Conservation (phyloP, 2,329 filamentous ascomycete species). For the Clarireedia hainanense region DNA sequence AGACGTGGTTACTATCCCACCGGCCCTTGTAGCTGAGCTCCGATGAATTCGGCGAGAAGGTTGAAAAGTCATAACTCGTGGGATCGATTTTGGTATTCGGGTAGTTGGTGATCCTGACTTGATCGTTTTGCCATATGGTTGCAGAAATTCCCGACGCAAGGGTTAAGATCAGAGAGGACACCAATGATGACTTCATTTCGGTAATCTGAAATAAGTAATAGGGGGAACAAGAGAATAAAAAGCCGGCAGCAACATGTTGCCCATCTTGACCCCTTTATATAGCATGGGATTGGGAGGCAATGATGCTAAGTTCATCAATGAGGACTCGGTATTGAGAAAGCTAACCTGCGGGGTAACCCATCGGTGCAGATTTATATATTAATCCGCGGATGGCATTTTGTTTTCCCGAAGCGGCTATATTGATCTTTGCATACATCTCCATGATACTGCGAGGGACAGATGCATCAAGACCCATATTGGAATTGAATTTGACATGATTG, state of each 20-base stretch:
- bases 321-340: neutral
- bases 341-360: slow-evolving; percentile 3
- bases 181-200: slow-evolving; percentile 13
- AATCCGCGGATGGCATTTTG: neutral
- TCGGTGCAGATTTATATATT: neutral
- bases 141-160: slow-evolving; percentile 11
- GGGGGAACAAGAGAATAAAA: neutral
- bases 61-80: slow-evolving; percentile 35
- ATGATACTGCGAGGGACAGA: neutral
- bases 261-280: neutral
- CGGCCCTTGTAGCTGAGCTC: slow-evolving; percentile 55
- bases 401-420: slow-evolving; percentile 8
- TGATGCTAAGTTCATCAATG: too few relatives aligned
- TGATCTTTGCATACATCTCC: neutral
- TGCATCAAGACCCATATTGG: too few relatives aligned
- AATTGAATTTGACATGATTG: neutral
- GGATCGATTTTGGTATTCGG: slow-evolving; percentile 34
- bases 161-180: neutral
- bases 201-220: neutral
- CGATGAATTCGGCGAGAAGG: slow-evolving; percentile 41
- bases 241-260: neutral
- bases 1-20: slow-evolving; percentile 53
- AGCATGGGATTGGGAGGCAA: too few relatives aligned
- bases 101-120: slow-evolving; percentile 35
- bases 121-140: slow-evolving; percentile 28